phyloP scores from a whole-genome alignment of 148 eudicot species.

The Rhododendron griersonianum region DNA sequence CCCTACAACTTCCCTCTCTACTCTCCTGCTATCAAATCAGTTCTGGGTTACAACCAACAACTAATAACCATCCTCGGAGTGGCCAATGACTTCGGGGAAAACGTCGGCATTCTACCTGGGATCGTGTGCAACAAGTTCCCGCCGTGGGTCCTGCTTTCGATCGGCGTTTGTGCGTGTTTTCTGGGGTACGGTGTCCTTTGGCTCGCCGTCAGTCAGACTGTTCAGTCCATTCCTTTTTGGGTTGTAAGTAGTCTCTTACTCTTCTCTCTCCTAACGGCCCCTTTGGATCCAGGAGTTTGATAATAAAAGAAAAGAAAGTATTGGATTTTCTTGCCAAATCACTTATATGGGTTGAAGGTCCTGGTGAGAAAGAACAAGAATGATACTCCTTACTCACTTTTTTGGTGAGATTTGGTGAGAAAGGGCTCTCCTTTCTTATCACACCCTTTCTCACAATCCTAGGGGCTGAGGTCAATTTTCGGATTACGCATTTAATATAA shows the following conservation, averaged over 20 bases:
- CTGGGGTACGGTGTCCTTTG: slow-evolving; percentile 84
- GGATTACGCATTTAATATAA: not conserved
- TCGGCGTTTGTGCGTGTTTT: slow-evolving; percentile 59
- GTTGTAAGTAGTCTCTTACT: slow-evolving; percentile 35
- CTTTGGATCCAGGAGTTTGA: not conserved
- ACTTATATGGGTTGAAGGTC: not conserved
- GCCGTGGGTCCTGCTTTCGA: slow-evolving; percentile 68
- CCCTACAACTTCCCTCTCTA: slow-evolving; percentile 71
- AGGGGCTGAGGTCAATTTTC: not conserved
- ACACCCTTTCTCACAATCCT: not conserved
- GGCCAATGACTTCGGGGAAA: slow-evolving; percentile 89
- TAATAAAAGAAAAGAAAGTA: too few relatives aligned
- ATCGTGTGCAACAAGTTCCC: slow-evolving; percentile 82
- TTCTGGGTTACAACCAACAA: slow-evolving; percentile 70
- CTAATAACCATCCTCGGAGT: slow-evolving; percentile 87
- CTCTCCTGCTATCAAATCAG: slow-evolving; percentile 61
- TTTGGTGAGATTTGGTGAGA: not conserved
- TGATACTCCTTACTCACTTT: not conserved
- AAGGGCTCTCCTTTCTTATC: too few relatives aligned
- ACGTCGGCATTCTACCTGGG: slow-evolving; percentile 82
- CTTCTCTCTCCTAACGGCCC: not conserved
- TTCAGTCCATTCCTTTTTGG: slow-evolving; percentile 75
- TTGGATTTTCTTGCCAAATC: not conserved
- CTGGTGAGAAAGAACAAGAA: not conserved
- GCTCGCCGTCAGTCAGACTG: slow-evolving; percentile 85